phyloP scores from a whole-genome alignment of 2,329 filamentous ascomycete species.

The Colletotrichum sp. region DNA sequence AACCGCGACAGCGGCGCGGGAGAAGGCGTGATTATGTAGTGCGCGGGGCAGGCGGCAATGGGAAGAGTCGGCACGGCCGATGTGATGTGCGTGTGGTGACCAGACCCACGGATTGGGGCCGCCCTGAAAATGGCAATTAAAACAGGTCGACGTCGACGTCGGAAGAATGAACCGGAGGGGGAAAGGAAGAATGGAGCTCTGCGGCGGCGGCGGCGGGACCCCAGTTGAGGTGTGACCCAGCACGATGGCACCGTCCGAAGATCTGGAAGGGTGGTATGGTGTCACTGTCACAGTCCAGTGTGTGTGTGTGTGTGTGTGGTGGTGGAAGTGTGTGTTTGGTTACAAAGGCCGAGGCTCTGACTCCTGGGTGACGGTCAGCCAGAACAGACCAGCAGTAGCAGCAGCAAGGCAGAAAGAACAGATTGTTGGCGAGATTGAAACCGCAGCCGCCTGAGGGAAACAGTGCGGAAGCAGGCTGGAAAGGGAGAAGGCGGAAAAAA shows the following conservation, averaged over 20 bases:
- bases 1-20: neutral
- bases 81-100: neutral
- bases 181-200: neutral
- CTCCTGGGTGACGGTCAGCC: neutral
- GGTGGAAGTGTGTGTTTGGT: neutral
- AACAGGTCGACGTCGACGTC: neutral
- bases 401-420: neutral
- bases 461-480: neutral
- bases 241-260: slow-evolving; percentile 2
- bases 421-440: neutral
- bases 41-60: neutral
- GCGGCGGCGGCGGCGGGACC: neutral
- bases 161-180: neutral
- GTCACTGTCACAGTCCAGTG: neutral
- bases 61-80: slow-evolving; percentile 13
- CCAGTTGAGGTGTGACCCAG: slow-evolving; percentile 10
- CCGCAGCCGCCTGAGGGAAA: neutral
- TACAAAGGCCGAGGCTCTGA: neutral
- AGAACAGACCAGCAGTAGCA: neutral
- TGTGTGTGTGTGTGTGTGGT: neutral
- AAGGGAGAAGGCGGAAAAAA: neutral
- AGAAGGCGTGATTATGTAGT: slow-evolving; percentile 14
- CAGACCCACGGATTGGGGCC: slow-evolving; percentile 1
- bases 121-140: neutral
- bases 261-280: neutral